Percentiles rank a stretch among this genome's conserved stretches.
phyloP scores from a whole-genome alignment of 805 yeast genomes.

The Starmerella ratchasimensis region DNA sequence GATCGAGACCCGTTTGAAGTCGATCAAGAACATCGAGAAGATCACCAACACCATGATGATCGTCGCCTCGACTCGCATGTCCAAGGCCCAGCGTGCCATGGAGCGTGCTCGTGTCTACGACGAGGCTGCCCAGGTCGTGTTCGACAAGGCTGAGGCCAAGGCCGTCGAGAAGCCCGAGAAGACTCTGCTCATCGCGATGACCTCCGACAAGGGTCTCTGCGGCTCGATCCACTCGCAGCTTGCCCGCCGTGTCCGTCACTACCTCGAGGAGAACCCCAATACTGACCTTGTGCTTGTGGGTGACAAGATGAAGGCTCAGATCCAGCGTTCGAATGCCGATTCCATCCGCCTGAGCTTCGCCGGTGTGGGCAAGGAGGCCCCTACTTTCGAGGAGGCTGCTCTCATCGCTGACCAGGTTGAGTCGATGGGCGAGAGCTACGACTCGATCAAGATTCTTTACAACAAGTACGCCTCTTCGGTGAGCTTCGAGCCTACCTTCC shows the following conservation, averaged over 20 bases:
- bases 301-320: slow-evolving; percentile 84
- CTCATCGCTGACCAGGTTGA: slow-evolving; percentile 74
- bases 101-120: slow-evolving; percentile 72
- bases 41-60: slow-evolving; percentile 99
- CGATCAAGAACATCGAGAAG: slow-evolving; percentile 97
- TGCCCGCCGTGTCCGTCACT: slow-evolving; percentile 71
- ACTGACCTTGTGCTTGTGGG: slow-evolving; percentile 81
- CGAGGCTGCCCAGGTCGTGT: slow-evolving; percentile 66
- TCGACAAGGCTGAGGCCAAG: slow-evolving; percentile 66
- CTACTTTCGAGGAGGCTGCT: slow-evolving; percentile 82
- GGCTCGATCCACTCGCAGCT: slow-evolving; percentile 96
- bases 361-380: slow-evolving; percentile 94
- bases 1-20: slow-evolving; percentile 94
- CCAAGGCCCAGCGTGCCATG: slow-evolving; percentile 93
- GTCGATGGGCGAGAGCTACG: slow-evolving; percentile 44
- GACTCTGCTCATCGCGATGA: slow-evolving; percentile 70
- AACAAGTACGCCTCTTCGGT: slow-evolving; percentile 81
- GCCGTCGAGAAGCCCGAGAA: slow-evolving; percentile 40
- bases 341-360: slow-evolving; percentile 61
- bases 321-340: slow-evolving; percentile 65
- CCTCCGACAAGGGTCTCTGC: slow-evolving; percentile 97
- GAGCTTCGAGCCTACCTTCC: slow-evolving; percentile 70
- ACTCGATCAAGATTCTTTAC: slow-evolving; percentile 66
- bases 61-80: slow-evolving; percentile 94
- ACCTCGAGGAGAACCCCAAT: slow-evolving; percentile 46